Percentiles rank a stretch among this genome's conserved stretches.
These are phyloP conservation scores for Copromyces sp. DNA, from an alignment of 495 filamentous ascomycete genomes.

Conservation along the genomic window DNA sequence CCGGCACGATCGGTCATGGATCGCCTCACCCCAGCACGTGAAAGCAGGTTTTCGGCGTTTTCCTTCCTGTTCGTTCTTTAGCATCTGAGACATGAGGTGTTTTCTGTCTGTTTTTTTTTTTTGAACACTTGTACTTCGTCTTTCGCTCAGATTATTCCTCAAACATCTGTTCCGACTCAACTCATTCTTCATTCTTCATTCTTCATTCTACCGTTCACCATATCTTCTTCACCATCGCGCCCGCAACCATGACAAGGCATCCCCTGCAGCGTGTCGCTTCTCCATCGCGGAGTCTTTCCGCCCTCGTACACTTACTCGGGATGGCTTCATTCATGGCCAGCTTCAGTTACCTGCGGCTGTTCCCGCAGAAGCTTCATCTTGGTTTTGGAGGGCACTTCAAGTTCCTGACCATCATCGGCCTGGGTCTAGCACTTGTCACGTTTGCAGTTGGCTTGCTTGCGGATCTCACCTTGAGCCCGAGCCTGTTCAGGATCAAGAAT, in stretches of 20 bases:
- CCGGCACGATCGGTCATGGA: not conserved
- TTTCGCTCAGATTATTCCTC: not conserved
- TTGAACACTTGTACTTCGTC: not conserved
- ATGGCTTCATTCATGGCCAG: conserved; percentile 57
- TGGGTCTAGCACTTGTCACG: conserved; percentile 56
- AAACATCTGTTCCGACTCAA: not conserved
- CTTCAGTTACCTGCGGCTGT: conserved; percentile 46
- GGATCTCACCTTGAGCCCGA: conserved; percentile 56
- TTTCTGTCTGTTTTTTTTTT: no score
- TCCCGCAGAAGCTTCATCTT: conserved; percentile 43
- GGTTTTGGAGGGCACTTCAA: conserved; percentile 79
- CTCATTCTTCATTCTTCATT: not conserved
- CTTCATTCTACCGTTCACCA: not conserved
- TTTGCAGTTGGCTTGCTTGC: conserved; percentile 63
- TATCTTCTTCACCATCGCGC: not conserved
- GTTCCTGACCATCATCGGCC: conserved; percentile 76
- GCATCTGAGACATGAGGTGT: not conserved
- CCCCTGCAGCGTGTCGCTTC: conserved; percentile 63
- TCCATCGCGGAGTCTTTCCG: conserved; percentile 60
- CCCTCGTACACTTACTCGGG: conserved; percentile 59
- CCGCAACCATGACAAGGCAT: conserved; percentile 34
- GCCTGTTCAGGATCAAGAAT: conserved; percentile 67
- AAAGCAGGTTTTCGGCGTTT: not conserved
- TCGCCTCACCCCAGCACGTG: not conserved
- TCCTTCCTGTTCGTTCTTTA: not conserved